Base-by-base conservation (phyloP, 768 basidiomycete genomes). In the Boletus rubroflammeus region DNA sequence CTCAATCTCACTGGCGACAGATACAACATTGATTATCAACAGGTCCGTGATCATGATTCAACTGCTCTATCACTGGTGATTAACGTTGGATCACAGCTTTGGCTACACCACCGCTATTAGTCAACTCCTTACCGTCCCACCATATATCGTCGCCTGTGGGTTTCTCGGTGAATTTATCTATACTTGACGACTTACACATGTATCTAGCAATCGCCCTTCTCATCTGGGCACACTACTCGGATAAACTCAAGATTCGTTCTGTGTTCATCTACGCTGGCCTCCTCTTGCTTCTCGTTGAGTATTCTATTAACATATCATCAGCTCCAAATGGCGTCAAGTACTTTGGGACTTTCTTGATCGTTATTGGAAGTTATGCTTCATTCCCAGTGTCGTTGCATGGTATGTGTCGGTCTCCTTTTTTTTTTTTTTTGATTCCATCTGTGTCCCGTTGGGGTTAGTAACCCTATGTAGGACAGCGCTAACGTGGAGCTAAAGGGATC, bases 321-420 rank as follows among this genome's bases (percentile, higher is more conserved):
- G 79, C 69, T 1, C 59, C 78, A 0, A 62, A 64, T 45, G 82
- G 83, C 0, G 81, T 73, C 26, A 87, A 88, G 68, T 89, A 88
- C 66, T 84, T 87, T 57, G 86, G 85, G 1, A 86, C 82, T 0
- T 90, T 84, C 74, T 79, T 88, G 51, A 76, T 78, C 25, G 84
- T 88, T 8, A 73, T 75, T 1, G 88, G 88, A n/a, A 75, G 76
- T 39, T 88, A 62, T 19, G 50, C 84, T n/a, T n/a, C n/a, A n/a
- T n/a, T n/a, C n/a, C n/a, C n/a, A n/a, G n/a, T n/a, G n/a, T n/a
- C n/a, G n/a, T n/a, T n/a, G n/a, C n/a, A n/a, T n/a, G n/a, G n/a
- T n/a, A n/a, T n/a, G n/a, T n/a, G n/a, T n/a, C n/a, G n/a, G n/a
- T n/a, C n/a, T n/a, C n/a, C n/a, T n/a, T n/a, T n/a, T n/a, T n/a